Base-by-base conservation (phyloP, 495 filamentous ascomycete genomes). In the Trichoderma erinaceum region DNA sequence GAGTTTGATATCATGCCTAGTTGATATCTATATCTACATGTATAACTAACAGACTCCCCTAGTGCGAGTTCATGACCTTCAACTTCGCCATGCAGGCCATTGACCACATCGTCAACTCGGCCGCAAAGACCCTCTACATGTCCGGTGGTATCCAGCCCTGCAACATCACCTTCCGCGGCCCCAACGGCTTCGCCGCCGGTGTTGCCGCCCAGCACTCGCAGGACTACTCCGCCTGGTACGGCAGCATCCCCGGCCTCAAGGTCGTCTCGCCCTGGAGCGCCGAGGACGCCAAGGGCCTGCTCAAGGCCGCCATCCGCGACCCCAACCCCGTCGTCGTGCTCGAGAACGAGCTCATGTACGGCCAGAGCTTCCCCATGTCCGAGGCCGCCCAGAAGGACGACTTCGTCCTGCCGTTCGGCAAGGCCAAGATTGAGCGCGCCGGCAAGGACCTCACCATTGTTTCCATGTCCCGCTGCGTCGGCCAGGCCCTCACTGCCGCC, bases 31-130 rank as follows among this genome's bases (percentile, higher is more conserved):
- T 32, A 16, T 25, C 18, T 29, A 44, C 5, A 12, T 16, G 43
- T 18, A 64, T 27, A 41, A 65, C 69, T 75, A 71, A 76, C 68
- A 4, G 10, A 41, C 21, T 29, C 66, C 8, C 35, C 41, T 76
- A 96, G 92, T 96, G 92, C 86, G 93, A 97, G 81, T 99, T 99
- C 87, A 99, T 99, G 95, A 99, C 95, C 73, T 99, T 97, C 91
- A 99, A 99, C 86, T 99, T 99, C 78, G 95, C 95, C 79, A 99
- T 99, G 95, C 95, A 99, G 84, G 90, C 95, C 71, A 99, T 99
- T 79, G 95, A 99, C 80, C 95, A 99, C 78, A 92, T 99, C 78
- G 93, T 99, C 88, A 99, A 99, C 87, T 97, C 93, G 64, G 95
- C 92, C 67, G 95, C 92, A 71, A 99, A 98, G 84, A 99, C 95